Evolutionary conservation across 2,329 filamentous ascomycete species (phyloP).

Genomic region (Phialophora tarda): DNA sequence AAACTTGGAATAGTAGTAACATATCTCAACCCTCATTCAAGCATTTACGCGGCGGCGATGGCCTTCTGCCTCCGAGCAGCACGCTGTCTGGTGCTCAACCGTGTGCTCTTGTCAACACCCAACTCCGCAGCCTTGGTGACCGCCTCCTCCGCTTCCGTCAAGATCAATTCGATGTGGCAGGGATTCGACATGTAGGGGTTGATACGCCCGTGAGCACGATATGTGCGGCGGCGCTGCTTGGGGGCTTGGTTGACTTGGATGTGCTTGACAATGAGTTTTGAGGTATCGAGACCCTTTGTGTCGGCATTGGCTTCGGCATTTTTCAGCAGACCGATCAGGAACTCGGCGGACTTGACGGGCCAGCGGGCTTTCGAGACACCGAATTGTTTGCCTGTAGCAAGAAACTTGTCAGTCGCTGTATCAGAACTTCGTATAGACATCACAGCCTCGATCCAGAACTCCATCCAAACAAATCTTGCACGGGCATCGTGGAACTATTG

Average conservation of each 20-base stretch:
- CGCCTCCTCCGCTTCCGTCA: constrained; percentile 95
- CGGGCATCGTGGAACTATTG: background rate
- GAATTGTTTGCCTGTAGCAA: constrained; percentile 85
- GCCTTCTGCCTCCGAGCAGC: constrained; percentile 68
- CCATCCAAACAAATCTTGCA: background rate
- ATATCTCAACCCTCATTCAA: constrained; percentile 2
- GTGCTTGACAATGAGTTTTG: constrained; percentile 98
- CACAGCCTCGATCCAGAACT: background rate
- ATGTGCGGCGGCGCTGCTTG: constrained; percentile 98
- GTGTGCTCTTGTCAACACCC: constrained; percentile 63
- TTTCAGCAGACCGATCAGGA: constrained; percentile 95
- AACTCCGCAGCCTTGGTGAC: constrained; percentile 84
- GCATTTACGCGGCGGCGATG: constrained; percentile 55
- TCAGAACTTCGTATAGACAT: background rate
- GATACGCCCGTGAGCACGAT: constrained; percentile 99
- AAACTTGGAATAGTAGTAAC: constrained; percentile 8
- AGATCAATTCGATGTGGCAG: constrained; percentile 99
- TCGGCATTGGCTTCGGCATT: constrained; percentile 97
- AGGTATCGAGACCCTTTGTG: constrained; percentile 95
- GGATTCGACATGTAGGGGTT: constrained; percentile 99
- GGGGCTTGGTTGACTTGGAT: constrained; percentile 99
- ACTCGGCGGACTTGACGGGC: constrained; percentile 99
- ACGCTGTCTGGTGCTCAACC: constrained; percentile 91
- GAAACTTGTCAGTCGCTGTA: constrained; percentile 22
- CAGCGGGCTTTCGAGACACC: constrained; percentile 98